A percentile compares a stretch with the other conserved stretches of the same genome.
These are phyloP conservation scores for Dictyostelium citrinum DNA, from an alignment of 78 protist genomes.

Conservation along the genomic window DNA sequence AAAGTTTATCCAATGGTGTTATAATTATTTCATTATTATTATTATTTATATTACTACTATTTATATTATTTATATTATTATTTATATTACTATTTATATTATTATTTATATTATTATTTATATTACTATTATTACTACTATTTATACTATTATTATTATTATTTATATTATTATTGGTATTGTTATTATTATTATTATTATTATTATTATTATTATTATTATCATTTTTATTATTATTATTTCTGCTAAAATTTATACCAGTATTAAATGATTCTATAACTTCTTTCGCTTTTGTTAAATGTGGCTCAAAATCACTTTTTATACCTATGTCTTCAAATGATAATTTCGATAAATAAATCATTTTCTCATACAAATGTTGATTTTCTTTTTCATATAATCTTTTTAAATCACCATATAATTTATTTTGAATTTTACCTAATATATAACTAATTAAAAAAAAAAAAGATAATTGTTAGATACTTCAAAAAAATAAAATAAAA, in stretches of 20 bases:
- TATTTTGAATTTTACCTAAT: constrained; percentile 19
- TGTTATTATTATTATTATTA: background rate
- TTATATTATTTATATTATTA: background rate
- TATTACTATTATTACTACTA: constrained; percentile 5
- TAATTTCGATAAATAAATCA: constrained; percentile 1
- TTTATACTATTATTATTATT: constrained; percentile 2
- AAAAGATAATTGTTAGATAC: background rate
- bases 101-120: background rate
- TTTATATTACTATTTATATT: background rate
- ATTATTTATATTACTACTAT: background rate
- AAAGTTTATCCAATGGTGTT: constrained; percentile 63
- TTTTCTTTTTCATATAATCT: constrained; percentile 14
- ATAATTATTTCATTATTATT: background rate
- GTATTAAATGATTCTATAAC: background rate
- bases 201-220: background rate
- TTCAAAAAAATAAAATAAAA: background rate
- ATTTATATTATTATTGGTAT: background rate
- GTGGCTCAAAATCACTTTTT: constrained; percentile 30
- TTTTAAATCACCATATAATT: constrained; percentile 26
- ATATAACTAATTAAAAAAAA: constrained; percentile 24
- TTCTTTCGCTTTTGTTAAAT: constrained; percentile 18
- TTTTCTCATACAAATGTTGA: constrained; percentile 28
- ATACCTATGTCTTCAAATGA: constrained; percentile 55
- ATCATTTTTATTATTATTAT: background rate
- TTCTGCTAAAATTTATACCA: background rate